Base-by-base conservation (phyloP, 2,329 filamentous ascomycete species). In the Verticillium dahliae region DNA sequence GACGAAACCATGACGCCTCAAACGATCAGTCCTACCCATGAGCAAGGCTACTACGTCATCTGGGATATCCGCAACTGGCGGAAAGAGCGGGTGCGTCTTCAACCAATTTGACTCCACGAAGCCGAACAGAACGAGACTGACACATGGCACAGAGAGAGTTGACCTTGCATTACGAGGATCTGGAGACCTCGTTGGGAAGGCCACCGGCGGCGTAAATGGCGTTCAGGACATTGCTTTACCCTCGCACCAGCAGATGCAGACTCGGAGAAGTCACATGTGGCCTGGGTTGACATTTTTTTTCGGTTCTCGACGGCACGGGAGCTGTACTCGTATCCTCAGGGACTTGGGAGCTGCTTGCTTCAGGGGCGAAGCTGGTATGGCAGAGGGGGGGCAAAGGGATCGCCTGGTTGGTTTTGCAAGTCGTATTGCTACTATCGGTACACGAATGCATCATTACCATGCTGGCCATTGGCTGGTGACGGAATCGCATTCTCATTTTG, bases 1-100 rank as follows among this genome's bases (percentile, higher is more conserved):
- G 86, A 89, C 67, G 85, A 88, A 61, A 76, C 85, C 66, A 85
- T 88, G 84, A 80, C 83, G 55, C 86, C 86, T 35, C 84, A 86
- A 62, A 78, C 81, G 15, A 71, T 89, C 55, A 83, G 83, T 60
- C 79, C 80, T 13, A 82, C 77, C 59, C 82, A 85, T 58, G 86
- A 89, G 72, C 82, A 85, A 62, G 86, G 86, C 1, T 88, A 83
- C 72, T 89, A 89, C 70, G 81, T 88, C 62, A 81, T 89, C 61
- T 89, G 86, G 82, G 85, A 88, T 67, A 82, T 83, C 9, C 75
- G 74, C n/a, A 78, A 76, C 60, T 89, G 86, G 86, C 80, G 81
- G 57, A 85, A 86, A 71, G 84, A 88, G 66, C 78, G 85, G 65
- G 86, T 88, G 79, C 71, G 84, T 77, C 45, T 52, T 50, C 6